These are phyloP conservation scores for Verticillium longisporum DNA, from an alignment of 2,329 filamentous ascomycete species.

Conservation along the genomic window DNA sequence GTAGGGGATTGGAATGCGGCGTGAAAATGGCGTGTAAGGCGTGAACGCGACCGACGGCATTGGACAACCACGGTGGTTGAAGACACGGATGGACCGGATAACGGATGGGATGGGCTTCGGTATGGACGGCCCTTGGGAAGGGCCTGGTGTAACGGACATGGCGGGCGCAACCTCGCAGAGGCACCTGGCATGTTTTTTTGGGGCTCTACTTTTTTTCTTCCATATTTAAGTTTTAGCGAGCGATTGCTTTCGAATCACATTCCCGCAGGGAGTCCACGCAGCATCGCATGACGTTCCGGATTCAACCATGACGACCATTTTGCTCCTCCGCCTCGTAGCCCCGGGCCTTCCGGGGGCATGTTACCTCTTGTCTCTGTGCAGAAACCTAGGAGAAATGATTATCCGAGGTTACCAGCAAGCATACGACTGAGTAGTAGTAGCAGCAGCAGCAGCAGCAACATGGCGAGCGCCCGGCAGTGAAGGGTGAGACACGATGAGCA, in stretches of 20 bases:
- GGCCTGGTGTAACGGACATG: neutral
- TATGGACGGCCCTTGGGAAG: neutral
- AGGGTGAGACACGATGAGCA: too few relatives aligned
- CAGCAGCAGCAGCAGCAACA: too few relatives aligned
- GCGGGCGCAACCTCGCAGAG: neutral
- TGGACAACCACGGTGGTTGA: neutral
- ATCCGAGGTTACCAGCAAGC: too few relatives aligned
- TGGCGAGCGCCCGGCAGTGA: too few relatives aligned
- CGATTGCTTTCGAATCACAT: neutral
- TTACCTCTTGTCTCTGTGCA: too few relatives aligned
- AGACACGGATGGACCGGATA: neutral
- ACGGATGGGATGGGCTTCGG: neutral
- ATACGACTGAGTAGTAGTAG: too few relatives aligned
- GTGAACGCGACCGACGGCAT: neutral
- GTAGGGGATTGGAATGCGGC: too few relatives aligned
- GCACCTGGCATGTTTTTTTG: neutral
- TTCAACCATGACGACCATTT: too few relatives aligned
- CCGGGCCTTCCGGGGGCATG: neutral
- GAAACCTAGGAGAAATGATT: too few relatives aligned
- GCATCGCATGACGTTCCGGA: neutral
- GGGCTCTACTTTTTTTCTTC: neutral
- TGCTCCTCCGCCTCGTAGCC: too few relatives aligned
- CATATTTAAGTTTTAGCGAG: neutral
- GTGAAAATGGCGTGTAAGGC: too few relatives aligned
- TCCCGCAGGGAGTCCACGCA: neutral